phyloP scores from a whole-genome alignment of 208 protist species.

The Trypanosoma grayi region DNA sequence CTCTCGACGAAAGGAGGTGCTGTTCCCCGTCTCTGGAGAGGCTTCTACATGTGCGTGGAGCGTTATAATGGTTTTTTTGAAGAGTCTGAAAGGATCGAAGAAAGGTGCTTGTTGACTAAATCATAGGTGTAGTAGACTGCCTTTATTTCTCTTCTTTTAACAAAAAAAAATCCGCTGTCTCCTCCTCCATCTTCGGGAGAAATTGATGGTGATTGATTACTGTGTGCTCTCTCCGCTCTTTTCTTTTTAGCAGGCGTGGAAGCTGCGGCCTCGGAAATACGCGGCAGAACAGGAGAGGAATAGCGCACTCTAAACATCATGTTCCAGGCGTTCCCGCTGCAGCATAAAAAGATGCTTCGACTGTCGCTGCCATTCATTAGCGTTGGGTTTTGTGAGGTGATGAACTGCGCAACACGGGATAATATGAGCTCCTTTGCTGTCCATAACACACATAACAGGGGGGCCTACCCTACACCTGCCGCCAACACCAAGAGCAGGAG shows the following conservation, averaged over 20 bases:
- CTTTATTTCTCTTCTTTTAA: background rate
- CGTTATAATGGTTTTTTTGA: too few relatives aligned
- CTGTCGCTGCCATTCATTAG: constrained; percentile 57
- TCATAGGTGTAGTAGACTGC: background rate
- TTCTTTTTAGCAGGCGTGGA: constrained; percentile 2
- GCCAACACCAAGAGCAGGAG: background rate
- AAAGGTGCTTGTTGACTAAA: too few relatives aligned
- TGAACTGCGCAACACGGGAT: constrained; percentile 58
- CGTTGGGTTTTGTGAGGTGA: constrained; percentile 75
- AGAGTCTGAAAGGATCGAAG: too few relatives aligned
- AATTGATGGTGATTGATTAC: background rate
- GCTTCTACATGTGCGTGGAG: too few relatives aligned
- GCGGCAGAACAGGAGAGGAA: background rate
- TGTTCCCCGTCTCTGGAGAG: too few relatives aligned
- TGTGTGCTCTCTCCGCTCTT: background rate
- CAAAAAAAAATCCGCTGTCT: too few relatives aligned
- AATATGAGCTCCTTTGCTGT: constrained; percentile 67
- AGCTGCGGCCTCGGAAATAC: too few relatives aligned
- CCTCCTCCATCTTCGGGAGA: background rate
- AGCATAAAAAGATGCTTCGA: constrained; percentile 72
- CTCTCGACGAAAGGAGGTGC: too few relatives aligned
- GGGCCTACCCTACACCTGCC: constrained; percentile 16
- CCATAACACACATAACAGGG: constrained; percentile 62
- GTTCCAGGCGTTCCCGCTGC: constrained; percentile 66
- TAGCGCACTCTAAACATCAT: background rate